Evolutionary conservation across 2,329 filamentous ascomycete species (phyloP).

Genomic region (Ceratocystis colombiana): DNA sequence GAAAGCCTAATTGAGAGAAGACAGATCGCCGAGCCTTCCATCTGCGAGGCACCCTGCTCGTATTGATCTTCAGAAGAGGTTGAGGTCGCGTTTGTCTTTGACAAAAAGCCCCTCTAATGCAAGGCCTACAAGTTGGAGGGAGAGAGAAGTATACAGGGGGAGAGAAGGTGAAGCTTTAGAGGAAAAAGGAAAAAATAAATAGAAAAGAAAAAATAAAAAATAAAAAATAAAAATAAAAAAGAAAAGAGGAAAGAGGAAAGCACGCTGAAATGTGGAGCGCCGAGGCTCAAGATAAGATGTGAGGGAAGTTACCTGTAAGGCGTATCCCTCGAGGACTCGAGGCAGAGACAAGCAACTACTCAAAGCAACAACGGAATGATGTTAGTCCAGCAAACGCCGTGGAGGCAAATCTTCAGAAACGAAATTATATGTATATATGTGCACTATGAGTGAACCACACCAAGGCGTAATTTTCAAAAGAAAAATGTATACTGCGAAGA

Average conservation of each 20-base stretch:
- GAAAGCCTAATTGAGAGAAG: background rate
- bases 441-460: background rate
- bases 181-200: conserved; percentile 1
- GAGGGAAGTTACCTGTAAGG: background rate
- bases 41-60: background rate
- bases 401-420: background rate
- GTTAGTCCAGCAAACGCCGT: background rate
- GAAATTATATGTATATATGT: background rate
- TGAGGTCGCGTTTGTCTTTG: background rate
- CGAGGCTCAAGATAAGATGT: background rate
- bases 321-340: background rate
- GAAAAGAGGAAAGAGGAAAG: background rate
- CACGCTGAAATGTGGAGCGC: background rate
- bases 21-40: background rate
- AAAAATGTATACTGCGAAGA: background rate
- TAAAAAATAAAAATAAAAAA: background rate
- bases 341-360: background rate
- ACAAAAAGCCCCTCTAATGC: conserved; percentile 8
- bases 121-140: background rate
- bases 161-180: background rate
- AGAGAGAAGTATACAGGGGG: background rate
- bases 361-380: background rate
- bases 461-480: background rate
- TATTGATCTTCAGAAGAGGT: background rate
- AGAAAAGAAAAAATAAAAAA: background rate